These are phyloP conservation scores for Tarenaya hassleriana DNA, from an alignment of 345 rosid species.

Conservation along the genomic window DNA sequence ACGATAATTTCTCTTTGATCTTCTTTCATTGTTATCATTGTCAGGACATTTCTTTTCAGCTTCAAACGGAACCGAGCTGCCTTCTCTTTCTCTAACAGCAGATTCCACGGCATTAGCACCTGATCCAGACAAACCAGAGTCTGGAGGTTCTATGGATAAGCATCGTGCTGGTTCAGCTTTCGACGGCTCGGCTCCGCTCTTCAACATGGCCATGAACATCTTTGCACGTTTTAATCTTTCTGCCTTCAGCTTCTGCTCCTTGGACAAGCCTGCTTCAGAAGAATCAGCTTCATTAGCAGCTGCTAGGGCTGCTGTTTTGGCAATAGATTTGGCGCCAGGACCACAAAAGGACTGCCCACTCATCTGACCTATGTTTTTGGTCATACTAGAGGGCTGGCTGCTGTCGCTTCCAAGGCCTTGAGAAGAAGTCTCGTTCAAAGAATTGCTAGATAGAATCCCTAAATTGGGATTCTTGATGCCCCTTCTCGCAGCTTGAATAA, in stretches of 20 bases:
- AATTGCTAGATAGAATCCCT: constrained; percentile 39
- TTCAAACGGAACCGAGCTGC: constrained; percentile 37
- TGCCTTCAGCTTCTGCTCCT: constrained; percentile 82
- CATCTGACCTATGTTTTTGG: constrained; percentile 25
- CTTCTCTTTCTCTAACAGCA: constrained; percentile 42
- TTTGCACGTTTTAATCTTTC: constrained; percentile 95
- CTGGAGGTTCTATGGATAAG: constrained; percentile 51
- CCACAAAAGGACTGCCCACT: constrained; percentile 31
- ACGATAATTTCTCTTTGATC: constrained; percentile 73
- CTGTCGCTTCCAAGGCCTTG: constrained; percentile 40
- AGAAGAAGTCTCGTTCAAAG: constrained; percentile 28
- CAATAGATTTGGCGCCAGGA: constrained; percentile 38
- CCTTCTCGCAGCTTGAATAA: constrained; percentile 85
- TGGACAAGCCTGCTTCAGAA: constrained; percentile 53
- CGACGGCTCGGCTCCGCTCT: constrained; percentile 44
- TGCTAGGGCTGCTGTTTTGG: constrained; percentile 46
- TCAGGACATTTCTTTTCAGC: constrained; percentile 36
- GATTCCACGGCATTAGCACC: constrained; percentile 26
- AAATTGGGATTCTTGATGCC: constrained; percentile 76
- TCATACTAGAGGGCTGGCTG: constrained; percentile 29
- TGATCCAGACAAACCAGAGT: constrained; percentile 40
- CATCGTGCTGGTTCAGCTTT: constrained; percentile 41
- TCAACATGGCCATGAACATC: constrained; percentile 79
- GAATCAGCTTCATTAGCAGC: constrained; percentile 66
- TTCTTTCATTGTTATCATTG: constrained; percentile 44